These are phyloP conservation scores for Penicillium sp. DNA, from an alignment of 2,329 filamentous ascomycete genomes.

Conservation along the genomic window DNA sequence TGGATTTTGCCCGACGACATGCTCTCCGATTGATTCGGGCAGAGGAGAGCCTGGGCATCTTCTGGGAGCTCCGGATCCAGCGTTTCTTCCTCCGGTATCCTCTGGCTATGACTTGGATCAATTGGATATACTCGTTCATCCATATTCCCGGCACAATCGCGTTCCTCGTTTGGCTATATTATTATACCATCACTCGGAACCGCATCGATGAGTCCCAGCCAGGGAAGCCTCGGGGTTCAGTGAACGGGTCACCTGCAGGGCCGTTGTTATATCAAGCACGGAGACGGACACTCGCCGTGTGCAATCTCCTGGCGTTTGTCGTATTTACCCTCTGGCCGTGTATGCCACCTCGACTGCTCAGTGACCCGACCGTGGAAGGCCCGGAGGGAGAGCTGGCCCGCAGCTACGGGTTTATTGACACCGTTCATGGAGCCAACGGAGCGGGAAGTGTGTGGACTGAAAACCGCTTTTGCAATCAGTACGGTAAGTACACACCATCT, in stretches of 20 bases:
- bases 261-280: constrained; percentile 56
- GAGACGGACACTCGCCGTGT: constrained; percentile 57
- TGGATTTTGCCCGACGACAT: constrained; percentile 66
- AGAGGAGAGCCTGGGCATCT: constrained; percentile 64
- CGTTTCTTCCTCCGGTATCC: constrained; percentile 55
- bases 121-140: constrained; percentile 72
- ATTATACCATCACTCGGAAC: constrained; percentile 65
- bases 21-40: constrained; percentile 65
- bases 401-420: constrained; percentile 60
- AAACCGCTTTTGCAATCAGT: constrained; percentile 73
- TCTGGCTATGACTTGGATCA: constrained; percentile 64
- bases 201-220: constrained; percentile 43
- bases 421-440: constrained; percentile 56
- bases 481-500: constrained; percentile 50
- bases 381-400: constrained; percentile 58
- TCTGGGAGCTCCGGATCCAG: constrained; percentile 64
- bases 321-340: constrained; percentile 61
- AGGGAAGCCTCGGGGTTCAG: constrained; percentile 36
- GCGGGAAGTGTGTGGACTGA: constrained; percentile 69
- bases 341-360: constrained; percentile 59
- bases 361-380: constrained; percentile 54
- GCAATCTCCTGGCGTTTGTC: constrained; percentile 59
- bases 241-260: constrained; percentile 46
- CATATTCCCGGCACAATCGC: constrained; percentile 74
- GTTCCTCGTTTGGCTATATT: constrained; percentile 66